These are phyloP conservation scores for Neurospora crassa DNA, from an alignment of 2,329 filamentous ascomycete genomes.

Conservation along the genomic window DNA sequence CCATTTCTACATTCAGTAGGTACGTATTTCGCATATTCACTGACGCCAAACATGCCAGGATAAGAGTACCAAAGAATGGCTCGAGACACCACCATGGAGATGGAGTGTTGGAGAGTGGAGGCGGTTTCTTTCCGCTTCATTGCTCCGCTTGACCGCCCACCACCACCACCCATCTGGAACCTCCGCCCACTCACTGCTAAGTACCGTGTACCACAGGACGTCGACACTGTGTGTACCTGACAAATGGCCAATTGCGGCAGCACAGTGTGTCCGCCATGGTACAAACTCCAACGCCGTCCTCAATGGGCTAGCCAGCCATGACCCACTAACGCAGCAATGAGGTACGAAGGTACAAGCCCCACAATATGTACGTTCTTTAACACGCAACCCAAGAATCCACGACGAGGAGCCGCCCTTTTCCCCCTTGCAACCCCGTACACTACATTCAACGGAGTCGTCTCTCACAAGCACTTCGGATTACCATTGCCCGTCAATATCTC, in stretches of 20 bases:
- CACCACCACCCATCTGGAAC: constrained; percentile 3
- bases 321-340: background rate
- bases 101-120: background rate
- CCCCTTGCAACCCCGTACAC: constrained; percentile 12
- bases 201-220: background rate
- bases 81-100: background rate
- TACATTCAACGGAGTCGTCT: constrained; percentile 1
- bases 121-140: constrained; percentile 9
- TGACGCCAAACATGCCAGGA: background rate
- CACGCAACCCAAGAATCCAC: background rate
- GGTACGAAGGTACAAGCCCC: background rate
- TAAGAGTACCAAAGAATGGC: background rate
- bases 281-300: background rate
- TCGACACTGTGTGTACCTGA: background rate
- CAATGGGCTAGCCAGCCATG: background rate
- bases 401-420: constrained; percentile 3
- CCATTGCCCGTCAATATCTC: constrained; percentile 16
- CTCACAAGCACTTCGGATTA: constrained; percentile 1
- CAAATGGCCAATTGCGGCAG: background rate
- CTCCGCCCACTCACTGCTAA: background rate
- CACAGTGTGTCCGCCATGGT: background rate
- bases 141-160: constrained; percentile 20
- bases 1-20: background rate
- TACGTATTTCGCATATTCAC: background rate
- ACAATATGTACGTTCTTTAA: background rate